A percentile compares a stretch with the other conserved stretches of the same genome.
Conservation (phyloP, 83 land plant genomes). For the Picea abies region DNA sequence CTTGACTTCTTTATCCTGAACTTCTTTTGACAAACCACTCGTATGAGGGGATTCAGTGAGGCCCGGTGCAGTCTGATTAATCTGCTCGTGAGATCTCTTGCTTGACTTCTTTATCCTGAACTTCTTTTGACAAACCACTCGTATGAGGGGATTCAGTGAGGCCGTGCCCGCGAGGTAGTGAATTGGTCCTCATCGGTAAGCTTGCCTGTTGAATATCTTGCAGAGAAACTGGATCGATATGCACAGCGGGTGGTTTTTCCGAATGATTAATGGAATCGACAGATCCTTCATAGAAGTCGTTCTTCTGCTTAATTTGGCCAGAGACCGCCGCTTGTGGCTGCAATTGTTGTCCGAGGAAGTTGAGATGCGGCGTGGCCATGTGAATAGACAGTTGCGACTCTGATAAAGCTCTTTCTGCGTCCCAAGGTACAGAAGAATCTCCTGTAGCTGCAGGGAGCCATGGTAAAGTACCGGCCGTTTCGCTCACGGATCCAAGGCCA, state of each 20-base stretch:
- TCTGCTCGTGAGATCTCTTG: slow-evolving; percentile 49
- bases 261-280: slow-evolving; percentile 15
- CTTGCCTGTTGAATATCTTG: not conserved
- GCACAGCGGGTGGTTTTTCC: not conserved
- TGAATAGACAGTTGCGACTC: slow-evolving; percentile 15
- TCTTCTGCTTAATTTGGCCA: not conserved
- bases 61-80: slow-evolving; percentile 86
- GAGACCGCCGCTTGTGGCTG: not conserved
- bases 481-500: not conserved
- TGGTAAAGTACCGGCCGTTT: slow-evolving; percentile 11
- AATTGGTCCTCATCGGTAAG: slow-evolving; percentile 12
- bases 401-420: slow-evolving; percentile 16
- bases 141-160: slow-evolving; percentile 4
- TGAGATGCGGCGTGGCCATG: slow-evolving; percentile 7
- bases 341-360: slow-evolving; percentile 9
- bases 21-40: slow-evolving; percentile 5
- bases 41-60: slow-evolving; percentile 10
- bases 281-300: slow-evolving; percentile 13
- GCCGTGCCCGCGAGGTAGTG: not conserved
- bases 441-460: slow-evolving; percentile 15
- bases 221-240: no score
- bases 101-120: slow-evolving; percentile 53
- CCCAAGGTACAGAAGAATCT: slow-evolving; percentile 12
- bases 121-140: slow-evolving; percentile 5
- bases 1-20: slow-evolving; percentile 53